Conservation (phyloP, 2,329 filamentous ascomycete species). For the Penicillium rolfsii region DNA sequence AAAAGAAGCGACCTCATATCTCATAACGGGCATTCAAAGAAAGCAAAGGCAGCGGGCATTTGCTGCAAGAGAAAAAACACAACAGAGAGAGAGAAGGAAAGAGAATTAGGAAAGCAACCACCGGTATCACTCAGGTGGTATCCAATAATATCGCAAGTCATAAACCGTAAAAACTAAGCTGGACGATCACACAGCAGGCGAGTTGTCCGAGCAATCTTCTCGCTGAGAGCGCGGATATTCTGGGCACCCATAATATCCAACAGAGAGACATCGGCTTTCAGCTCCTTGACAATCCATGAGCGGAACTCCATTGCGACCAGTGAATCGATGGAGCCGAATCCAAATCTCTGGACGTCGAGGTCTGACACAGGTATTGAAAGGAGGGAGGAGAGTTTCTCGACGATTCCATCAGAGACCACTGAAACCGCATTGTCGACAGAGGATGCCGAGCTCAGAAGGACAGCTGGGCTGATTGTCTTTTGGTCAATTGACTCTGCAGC, state of each 20-base stretch:
- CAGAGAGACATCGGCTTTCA: conserved; percentile 31
- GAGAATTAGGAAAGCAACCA: no score
- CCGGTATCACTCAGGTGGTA: background rate
- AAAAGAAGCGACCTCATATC: background rate
- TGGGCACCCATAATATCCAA: conserved; percentile 29
- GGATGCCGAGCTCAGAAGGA: conserved; percentile 11
- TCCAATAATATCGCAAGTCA: background rate
- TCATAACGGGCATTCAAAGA: background rate
- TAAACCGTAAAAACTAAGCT: background rate
- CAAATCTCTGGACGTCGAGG: conserved; percentile 30
- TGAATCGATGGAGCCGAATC: conserved; percentile 33
- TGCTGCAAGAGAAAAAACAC: background rate
- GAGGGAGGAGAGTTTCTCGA: conserved; percentile 23
- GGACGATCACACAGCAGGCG: conserved; percentile 4
- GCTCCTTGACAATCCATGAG: conserved; percentile 35
- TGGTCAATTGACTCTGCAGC: conserved; percentile 2
- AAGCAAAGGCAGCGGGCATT: background rate
- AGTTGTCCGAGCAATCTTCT: conserved; percentile 21
- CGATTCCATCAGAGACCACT: conserved; percentile 22
- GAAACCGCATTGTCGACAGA: conserved; percentile 11
- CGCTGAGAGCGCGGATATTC: conserved; percentile 24
- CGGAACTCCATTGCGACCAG: conserved; percentile 38
- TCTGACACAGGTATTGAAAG: conserved; percentile 33
- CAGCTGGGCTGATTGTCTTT: conserved; percentile 14
- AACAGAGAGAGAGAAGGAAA: background rate